Evolutionary conservation across 805 yeast species (phyloP), one percentile per base, ranked within the genome.

Genomic region (Starmerella potacharoeniae): DNA sequence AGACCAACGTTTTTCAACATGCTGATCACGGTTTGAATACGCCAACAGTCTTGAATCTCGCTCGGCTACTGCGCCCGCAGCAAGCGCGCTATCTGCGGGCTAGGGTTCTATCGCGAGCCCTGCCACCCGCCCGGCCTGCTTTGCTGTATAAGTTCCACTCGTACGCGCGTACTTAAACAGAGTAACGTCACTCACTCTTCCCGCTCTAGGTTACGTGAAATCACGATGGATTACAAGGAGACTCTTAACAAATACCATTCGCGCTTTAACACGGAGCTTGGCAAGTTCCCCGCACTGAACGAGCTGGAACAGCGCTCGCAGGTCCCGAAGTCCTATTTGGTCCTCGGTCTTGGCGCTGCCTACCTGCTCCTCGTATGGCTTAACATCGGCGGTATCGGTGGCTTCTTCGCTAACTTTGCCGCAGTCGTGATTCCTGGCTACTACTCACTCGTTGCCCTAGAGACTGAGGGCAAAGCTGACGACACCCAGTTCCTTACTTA

Each of bases 351-450:
- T 31, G 82, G 74, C 37, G 82, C 70, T 5, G 66, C 80, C 49
- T 93, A 93, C 74, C 75, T 90, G 61, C 71, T 90, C 43, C 69
- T 91, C 64, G 81, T 90, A 56, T 88, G 91, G 72, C 74, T 90
- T 66, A 95, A 93, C 73, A 74, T 90, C 63, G 97, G 96, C 59
- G 97, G 97, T 33, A 75, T 93, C 65, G 98, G 98, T 58, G 95
- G 90, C 74, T 80, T 93, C 65, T 77, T 93, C 62, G 85, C 96
- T 61, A 93, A 93, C 75, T 73, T 91, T 64, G 95, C 95, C 16
- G 95, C 97, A 0, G 86, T 93, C 63, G 87, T 80, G 42, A 69
- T 89, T 58, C 98, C 99, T 47, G 91, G 93, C 53, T 91, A 90
- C 75, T 81, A 77, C 67, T 91, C 97, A 8, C 75, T 93, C 58